These are phyloP conservation scores for Fusarium falciforme DNA, from an alignment of 2,329 filamentous ascomycete genomes.

Conservation along the genomic window DNA sequence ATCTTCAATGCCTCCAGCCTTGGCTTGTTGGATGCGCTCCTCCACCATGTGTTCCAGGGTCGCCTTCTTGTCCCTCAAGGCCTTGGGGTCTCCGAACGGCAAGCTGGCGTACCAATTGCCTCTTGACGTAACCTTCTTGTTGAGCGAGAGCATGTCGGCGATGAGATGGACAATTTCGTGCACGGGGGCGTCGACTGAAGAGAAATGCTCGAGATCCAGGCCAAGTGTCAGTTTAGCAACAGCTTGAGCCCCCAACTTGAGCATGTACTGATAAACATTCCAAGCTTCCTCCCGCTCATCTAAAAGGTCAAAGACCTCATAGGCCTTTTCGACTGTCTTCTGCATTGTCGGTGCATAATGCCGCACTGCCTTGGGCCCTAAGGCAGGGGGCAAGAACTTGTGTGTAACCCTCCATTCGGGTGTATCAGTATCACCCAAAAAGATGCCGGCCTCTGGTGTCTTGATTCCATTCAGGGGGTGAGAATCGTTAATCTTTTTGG, in stretches of 20 bases:
- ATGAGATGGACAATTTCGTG: conserved; percentile 64
- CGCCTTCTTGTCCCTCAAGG: conserved; percentile 50
- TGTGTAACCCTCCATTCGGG: conserved; percentile 64
- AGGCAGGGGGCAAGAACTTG: conserved; percentile 70
- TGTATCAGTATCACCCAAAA: conserved; percentile 63
- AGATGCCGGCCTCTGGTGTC: conserved; percentile 56
- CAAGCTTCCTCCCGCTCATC: conserved; percentile 59
- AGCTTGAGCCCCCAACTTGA: conserved; percentile 60
- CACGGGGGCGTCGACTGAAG: conserved; percentile 55
- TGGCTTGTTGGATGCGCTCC: conserved; percentile 51
- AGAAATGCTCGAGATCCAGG: conserved; percentile 59
- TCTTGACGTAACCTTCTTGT: conserved; percentile 67
- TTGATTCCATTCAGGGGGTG: conserved; percentile 60
- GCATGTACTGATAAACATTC: conserved; percentile 63
- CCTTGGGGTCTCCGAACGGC: conserved; percentile 68
- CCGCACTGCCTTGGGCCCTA: conserved; percentile 69
- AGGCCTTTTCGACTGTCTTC: conserved; percentile 61
- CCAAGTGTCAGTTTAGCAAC: conserved; percentile 59
- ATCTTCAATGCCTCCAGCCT: conserved; percentile 50
- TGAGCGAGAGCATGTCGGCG: conserved; percentile 63
- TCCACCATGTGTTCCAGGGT: conserved; percentile 49
- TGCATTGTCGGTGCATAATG: conserved; percentile 72
- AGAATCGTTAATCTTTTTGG: conserved; percentile 62
- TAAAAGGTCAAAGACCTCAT: conserved; percentile 62
- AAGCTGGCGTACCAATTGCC: conserved; percentile 67